Conservation (phyloP, 2,329 filamentous ascomycete genomes). For the Cladobotryum mycophilum region DNA sequence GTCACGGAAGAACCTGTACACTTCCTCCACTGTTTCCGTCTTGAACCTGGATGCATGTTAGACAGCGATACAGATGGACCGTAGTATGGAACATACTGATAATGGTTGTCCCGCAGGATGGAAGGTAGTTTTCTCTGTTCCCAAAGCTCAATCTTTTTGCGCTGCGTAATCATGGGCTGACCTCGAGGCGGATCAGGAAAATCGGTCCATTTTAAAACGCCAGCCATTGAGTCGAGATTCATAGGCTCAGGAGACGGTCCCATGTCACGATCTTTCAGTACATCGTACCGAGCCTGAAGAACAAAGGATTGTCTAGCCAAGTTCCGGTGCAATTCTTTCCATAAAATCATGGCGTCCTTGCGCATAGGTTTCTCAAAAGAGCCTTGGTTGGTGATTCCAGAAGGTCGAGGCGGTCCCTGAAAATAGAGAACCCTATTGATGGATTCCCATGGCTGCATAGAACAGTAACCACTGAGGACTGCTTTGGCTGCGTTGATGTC, state of each 20-base stretch:
- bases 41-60: conserved; percentile 36
- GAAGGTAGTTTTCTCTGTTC: conserved; percentile 42
- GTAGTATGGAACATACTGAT: conserved; percentile 34
- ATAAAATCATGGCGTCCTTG: conserved; percentile 34
- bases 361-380: conserved; percentile 33
- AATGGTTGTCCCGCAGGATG: conserved; percentile 46
- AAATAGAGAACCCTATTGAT: conserved; percentile 49
- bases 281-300: conserved; percentile 49
- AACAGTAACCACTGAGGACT: conserved; percentile 51
- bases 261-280: conserved; percentile 43
- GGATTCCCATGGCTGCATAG: conserved; percentile 46
- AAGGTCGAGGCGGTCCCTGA: conserved; percentile 40
- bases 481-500: conserved; percentile 45
- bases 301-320: conserved; percentile 52
- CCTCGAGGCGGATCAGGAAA: conserved; percentile 51
- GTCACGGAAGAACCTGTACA: conserved; percentile 47
- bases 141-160: conserved; percentile 52
- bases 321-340: conserved; percentile 50
- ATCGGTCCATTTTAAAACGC: conserved; percentile 52
- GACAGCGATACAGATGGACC: not conserved
- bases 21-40: conserved; percentile 48
- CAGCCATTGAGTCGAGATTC: conserved; percentile 38
- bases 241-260: conserved; percentile 26
- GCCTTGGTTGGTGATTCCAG: conserved; percentile 38
- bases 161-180: conserved; percentile 41